A percentile compares a stretch with the other conserved stretches of the same genome.
phyloP scores from a whole-genome alignment of 805 yeast species.

The Yarrowia keelungensis region DNA sequence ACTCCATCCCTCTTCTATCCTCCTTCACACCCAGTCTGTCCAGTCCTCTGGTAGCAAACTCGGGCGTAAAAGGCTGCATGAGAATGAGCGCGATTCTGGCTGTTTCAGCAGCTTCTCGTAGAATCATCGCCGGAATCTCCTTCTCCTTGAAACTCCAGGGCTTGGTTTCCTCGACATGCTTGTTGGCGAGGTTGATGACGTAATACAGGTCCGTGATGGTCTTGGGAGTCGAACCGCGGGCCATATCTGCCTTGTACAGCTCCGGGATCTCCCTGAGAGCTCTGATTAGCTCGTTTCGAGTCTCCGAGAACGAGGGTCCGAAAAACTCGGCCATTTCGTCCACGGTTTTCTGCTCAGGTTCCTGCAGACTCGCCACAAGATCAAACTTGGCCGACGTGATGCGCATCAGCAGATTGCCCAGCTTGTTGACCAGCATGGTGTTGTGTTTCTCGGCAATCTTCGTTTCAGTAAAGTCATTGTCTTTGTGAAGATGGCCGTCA shows the following conservation, averaged over 20 bases:
- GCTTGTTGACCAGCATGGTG: constrained; percentile 73
- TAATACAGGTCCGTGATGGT: constrained; percentile 68
- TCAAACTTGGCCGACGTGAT: constrained; percentile 74
- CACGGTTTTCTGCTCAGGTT: constrained; percentile 30
- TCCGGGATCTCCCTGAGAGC: constrained; percentile 51
- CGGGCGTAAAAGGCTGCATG: constrained; percentile 77
- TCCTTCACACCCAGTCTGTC: constrained; percentile 65
- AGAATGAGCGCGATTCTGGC: constrained; percentile 71
- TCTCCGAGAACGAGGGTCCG: constrained; percentile 10
- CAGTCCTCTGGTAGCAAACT: constrained; percentile 61
- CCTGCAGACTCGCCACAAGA: constrained; percentile 54
- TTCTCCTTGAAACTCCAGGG: constrained; percentile 70
- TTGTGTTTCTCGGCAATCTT: constrained; percentile 57
- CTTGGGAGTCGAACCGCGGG: constrained; percentile 59
- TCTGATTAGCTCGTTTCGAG: constrained; percentile 15
- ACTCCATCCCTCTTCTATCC: constrained; percentile 54
- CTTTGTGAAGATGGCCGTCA: constrained; percentile 75
- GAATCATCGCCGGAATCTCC: constrained; percentile 58
- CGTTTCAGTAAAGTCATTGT: constrained; percentile 77
- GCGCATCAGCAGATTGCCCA: constrained; percentile 79
- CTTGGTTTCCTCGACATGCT: constrained; percentile 67
- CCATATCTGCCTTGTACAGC: constrained; percentile 56
- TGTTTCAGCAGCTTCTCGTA: constrained; percentile 72
- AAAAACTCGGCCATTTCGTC: constrained; percentile 12
- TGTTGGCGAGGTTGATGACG: constrained; percentile 65